Conservation (phyloP, 345 rosid genomes). For the Crucihimalaya himalaica region DNA sequence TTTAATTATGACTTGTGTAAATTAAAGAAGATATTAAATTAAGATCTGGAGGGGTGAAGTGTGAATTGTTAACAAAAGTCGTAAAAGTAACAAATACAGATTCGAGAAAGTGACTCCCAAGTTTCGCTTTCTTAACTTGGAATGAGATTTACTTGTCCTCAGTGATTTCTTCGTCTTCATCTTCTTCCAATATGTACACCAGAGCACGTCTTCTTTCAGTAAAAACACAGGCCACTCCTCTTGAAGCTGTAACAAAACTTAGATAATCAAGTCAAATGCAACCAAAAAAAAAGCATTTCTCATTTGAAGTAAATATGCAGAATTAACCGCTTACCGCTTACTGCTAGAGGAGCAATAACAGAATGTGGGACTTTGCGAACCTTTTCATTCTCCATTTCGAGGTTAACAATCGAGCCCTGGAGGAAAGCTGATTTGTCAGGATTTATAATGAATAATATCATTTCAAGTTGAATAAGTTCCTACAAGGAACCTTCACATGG, state of each 20-base stretch:
- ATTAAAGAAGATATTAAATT: neutral
- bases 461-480: neutral
- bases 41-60: neutral
- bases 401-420: constrained; percentile 53
- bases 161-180: constrained; percentile 62
- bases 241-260: constrained; percentile 51
- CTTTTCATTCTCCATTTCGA: constrained; percentile 71
- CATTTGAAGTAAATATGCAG: neutral
- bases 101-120: neutral
- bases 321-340: constrained; percentile 60
- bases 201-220: constrained; percentile 70
- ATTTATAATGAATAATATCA: neutral
- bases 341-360: constrained; percentile 68
- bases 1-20: neutral
- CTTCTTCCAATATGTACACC: constrained; percentile 72
- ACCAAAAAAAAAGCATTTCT: neutral
- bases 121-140: neutral
- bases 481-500: neutral
- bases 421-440: constrained; percentile 9
- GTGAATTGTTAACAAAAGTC: neutral
- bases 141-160: constrained; percentile 38
- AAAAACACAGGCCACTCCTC: constrained; percentile 76
- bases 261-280: neutral
- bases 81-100: neutral
- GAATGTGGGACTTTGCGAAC: constrained; percentile 68